phyloP scores from a whole-genome alignment of 2,329 filamentous ascomycete genomes.

The Monosporascus sp. region DNA sequence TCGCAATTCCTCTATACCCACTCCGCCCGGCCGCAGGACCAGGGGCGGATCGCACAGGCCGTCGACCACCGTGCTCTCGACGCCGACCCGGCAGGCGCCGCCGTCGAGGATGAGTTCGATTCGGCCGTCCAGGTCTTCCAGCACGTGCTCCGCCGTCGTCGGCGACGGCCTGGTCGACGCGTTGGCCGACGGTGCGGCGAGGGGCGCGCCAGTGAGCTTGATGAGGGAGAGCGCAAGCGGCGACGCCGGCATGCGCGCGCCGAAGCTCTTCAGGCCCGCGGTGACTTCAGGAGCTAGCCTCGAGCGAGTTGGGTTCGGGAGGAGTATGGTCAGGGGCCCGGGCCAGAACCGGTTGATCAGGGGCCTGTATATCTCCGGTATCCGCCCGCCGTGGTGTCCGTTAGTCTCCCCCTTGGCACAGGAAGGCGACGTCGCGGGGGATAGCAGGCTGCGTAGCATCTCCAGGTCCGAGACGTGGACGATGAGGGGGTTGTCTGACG shows the following conservation, averaged over 20 bases:
- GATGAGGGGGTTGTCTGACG: constrained; percentile 92
- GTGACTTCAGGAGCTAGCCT: constrained; percentile 87
- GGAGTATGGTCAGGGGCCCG: constrained; percentile 83
- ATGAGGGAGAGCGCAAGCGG: constrained; percentile 86
- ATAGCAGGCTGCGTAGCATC: constrained; percentile 65
- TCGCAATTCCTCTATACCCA: constrained; percentile 75
- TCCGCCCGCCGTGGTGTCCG: constrained; percentile 28
- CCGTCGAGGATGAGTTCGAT: constrained; percentile 89
- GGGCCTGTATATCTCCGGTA: constrained; percentile 72
- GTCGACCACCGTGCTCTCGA: constrained; percentile 96
- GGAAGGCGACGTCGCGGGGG: constrained; percentile 9
- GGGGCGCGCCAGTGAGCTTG: constrained; percentile 66
- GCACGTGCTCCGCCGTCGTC: constrained; percentile 83
- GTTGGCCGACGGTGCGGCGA: constrained; percentile 92
- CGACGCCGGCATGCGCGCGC: constrained; percentile 81
- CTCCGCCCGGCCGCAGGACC: constrained; percentile 79
- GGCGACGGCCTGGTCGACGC: constrained; percentile 90
- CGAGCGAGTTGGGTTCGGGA: constrained; percentile 67
- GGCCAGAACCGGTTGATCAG: constrained; percentile 88
- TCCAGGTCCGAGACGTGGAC: constrained; percentile 79
- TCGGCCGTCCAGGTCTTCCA: constrained; percentile 73
- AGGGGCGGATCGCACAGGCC: constrained; percentile 76
- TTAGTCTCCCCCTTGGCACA: constrained; percentile 18
- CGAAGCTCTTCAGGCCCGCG: constrained; percentile 77
- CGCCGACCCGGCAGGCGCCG: constrained; percentile 78